Evolutionary conservation across 768 basidiomycete species (phyloP), one percentile per base, ranked within the genome.

Genomic region (Tulasnella sp.): DNA sequence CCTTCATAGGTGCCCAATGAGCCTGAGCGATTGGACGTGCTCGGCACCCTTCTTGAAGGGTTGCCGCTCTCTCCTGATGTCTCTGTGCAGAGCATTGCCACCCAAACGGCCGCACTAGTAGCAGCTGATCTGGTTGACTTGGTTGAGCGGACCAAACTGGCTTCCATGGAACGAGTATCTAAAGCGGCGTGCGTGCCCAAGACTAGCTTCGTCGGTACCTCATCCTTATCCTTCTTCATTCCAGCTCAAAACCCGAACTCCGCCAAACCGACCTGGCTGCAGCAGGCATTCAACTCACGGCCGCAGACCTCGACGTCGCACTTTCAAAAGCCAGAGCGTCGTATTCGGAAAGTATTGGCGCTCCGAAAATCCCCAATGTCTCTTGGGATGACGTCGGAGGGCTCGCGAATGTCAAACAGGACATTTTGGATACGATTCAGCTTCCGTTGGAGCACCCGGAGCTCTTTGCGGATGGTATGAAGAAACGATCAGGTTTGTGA

Each of bases 341-440:
- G 0, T 97, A 97, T 85, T 93, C 94, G 10, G 94, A 96, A 84
- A 95, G 90, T 83, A 97, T 99, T 80, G 97, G 97, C n/a, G 95
- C 96, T 36, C 98, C 98, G 0, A 96, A 93, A 82, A 99, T 99
- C 46, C 98, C 98, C 1, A 93, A 89, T 81, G 96, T 99, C 0
- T 89, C 93, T 0, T 99, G 98, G 98, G 96, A 98, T 84, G 98
- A 99, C 84, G 93, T 99, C 18, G 98, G 98, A 38, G 98, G 98
- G 5, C 86, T 99, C 18, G 92, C 91, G 2, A 86, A 88, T 80
- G 95, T 98, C 79, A 99, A 98, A 84, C 85, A 90, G 48, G 97
- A 98, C 82, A 98, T 99, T 77, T 86, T 99, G 80, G 97, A 99
- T 83, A 99, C 97, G 27, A 94, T 98, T 68, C 96, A 98, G 83